Conservation (phyloP, 2,329 filamentous ascomycete species). For the Clonostachys chloroleuca region DNA sequence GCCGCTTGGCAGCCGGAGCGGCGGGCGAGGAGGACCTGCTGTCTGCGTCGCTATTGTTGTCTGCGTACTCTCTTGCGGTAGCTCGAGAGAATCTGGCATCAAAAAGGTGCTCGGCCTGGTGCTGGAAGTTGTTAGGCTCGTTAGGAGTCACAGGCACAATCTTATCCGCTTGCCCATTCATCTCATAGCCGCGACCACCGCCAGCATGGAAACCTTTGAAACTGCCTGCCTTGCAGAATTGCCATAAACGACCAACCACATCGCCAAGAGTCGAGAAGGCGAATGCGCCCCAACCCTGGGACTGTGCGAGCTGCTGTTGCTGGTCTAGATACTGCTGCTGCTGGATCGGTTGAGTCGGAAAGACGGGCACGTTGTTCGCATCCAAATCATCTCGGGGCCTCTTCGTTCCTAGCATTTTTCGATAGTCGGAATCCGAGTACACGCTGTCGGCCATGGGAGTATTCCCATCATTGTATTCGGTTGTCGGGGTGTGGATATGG, state of each 20-base stretch:
- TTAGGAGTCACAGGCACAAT: neutral
- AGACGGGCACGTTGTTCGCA: conserved; percentile 6
- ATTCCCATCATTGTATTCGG: conserved; percentile 19
- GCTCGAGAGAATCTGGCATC: neutral
- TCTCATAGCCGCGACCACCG: conserved; percentile 67
- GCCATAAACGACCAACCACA: conserved; percentile 74
- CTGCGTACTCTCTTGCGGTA: neutral
- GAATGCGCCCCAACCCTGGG: conserved; percentile 48
- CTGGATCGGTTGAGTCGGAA: conserved; percentile 14
- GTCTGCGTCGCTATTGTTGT: conserved; percentile 2
- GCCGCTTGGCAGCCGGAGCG: conserved; percentile 43
- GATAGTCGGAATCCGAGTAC: conserved; percentile 53
- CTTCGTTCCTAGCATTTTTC: conserved; percentile 46
- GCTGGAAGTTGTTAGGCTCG: neutral
- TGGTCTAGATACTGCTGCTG: conserved; percentile 2
- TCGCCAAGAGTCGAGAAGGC: conserved; percentile 61
- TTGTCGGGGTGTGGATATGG: conserved; percentile 44
- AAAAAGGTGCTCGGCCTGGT: neutral
- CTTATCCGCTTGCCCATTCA: conserved; percentile 27
- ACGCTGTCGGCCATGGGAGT: conserved; percentile 43
- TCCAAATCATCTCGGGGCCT: conserved; percentile 29
- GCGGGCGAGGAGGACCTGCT: conserved; percentile 34
- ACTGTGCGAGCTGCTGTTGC: conserved; percentile 18
- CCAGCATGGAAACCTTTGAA: conserved; percentile 87
- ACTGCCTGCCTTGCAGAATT: conserved; percentile 71